These are phyloP conservation scores for Aurinia saxatilis DNA, from an alignment of 345 rosid genomes.

Conservation along the genomic window DNA sequence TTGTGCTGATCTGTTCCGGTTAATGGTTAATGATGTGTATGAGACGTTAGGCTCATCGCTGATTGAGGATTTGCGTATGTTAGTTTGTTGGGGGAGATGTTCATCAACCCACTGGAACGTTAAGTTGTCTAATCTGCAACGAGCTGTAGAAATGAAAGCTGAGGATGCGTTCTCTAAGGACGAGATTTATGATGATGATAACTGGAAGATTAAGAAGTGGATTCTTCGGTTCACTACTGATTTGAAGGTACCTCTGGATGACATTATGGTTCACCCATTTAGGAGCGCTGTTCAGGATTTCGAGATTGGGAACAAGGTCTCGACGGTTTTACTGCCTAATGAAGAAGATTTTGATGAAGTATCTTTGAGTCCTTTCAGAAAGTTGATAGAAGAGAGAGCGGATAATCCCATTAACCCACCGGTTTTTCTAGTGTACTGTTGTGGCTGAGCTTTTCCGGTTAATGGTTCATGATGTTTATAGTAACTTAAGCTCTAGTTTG, in stretches of 20 bases:
- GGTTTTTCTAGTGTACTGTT: background rate
- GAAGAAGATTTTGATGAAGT: background rate
- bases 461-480: conserved; percentile 1
- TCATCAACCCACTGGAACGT: conserved; percentile 4
- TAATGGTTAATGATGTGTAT: conserved; percentile 8
- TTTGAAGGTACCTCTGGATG: background rate
- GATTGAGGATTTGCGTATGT: conserved; percentile 12
- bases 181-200: conserved; percentile 15
- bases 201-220: conserved; percentile 10
- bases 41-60: background rate
- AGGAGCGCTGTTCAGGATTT: conserved; percentile 4
- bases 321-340: background rate
- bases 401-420: background rate
- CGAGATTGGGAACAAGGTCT: conserved; percentile 8
- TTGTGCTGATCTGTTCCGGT: conserved; percentile 19
- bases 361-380: background rate
- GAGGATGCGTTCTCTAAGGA: conserved; percentile 20
- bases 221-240: conserved; percentile 2
- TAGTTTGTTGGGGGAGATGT: conserved; percentile 11
- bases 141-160: background rate
- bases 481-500: background rate
- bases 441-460: conserved; percentile 20
- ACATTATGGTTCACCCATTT: background rate
- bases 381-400: conserved; percentile 1
- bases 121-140: background rate